Conservation (phyloP, 2,329 filamentous ascomycete species). For the Fusarium sp. region DNA sequence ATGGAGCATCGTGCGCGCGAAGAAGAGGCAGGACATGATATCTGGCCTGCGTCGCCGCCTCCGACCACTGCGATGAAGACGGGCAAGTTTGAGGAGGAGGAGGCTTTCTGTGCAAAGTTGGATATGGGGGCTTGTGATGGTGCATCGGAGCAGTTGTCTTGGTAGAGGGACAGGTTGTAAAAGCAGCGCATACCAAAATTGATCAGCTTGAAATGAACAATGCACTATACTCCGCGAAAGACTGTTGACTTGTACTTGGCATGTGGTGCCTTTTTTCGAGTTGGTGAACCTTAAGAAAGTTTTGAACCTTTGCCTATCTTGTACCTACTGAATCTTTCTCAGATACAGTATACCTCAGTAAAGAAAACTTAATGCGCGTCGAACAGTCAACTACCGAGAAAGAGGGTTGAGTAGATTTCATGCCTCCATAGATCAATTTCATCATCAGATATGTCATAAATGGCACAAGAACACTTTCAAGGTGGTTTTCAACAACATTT, state of each 20-base stretch:
- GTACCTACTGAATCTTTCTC: no score
- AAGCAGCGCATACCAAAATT: conserved; percentile 1
- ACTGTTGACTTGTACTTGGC: no score
- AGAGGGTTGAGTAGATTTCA: no score
- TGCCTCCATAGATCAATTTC: no score
- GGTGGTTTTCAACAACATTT: not conserved
- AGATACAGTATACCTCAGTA: no score
- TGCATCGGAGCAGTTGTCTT: conserved; percentile 1
- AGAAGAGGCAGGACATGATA: not conserved
- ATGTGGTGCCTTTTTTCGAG: no score
- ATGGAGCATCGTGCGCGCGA: not conserved
- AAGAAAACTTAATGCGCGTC: no score
- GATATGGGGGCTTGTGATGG: conserved; percentile 3
- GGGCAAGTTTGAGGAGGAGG: not conserved
- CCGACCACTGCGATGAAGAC: not conserved
- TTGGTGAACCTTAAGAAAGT: no score
- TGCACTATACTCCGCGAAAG: no score
- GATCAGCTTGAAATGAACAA: not conserved
- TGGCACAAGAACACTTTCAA: not conserved
- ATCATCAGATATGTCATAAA: no score
- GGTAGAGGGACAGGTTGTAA: not conserved
- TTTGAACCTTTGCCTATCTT: no score
- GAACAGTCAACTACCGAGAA: no score
- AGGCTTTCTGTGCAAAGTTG: conserved; percentile 2
- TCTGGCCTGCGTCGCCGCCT: not conserved